Percentiles rank a stretch among this genome's conserved stretches.
These are phyloP conservation scores for Cordyceps tenuipes DNA, from an alignment of 2,329 filamentous ascomycete species.

Conservation along the genomic window DNA sequence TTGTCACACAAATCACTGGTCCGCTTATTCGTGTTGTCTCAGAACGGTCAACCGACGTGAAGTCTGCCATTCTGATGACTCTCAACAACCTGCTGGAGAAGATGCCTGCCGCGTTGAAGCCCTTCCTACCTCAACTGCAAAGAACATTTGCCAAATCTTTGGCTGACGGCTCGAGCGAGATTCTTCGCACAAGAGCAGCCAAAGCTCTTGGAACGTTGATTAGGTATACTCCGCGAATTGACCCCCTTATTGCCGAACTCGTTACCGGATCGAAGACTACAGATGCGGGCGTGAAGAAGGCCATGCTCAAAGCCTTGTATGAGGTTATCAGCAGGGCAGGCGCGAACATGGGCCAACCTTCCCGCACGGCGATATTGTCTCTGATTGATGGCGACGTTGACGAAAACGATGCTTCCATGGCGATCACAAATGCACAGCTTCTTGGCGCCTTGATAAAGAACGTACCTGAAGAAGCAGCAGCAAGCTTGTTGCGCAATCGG, in stretches of 20 bases:
- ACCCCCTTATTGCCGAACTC: conserved; percentile 85
- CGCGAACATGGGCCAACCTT: conserved; percentile 86
- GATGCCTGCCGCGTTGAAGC: conserved; percentile 90
- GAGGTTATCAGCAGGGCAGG: conserved; percentile 95
- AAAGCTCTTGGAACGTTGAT: conserved; percentile 93
- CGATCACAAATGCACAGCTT: conserved; percentile 82
- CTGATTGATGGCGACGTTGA: conserved; percentile 82
- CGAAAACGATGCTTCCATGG: conserved; percentile 67
- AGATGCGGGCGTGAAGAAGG: conserved; percentile 79
- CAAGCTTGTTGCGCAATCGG: conserved; percentile 54
- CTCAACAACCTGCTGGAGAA: conserved; percentile 94
- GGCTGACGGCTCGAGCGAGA: conserved; percentile 85
- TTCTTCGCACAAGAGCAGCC: conserved; percentile 78
- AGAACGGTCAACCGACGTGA: conserved; percentile 91
- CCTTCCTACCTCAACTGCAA: conserved; percentile 93
- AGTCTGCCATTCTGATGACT: conserved; percentile 86
- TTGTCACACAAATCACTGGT: conserved; percentile 95
- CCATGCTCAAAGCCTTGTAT: conserved; percentile 94
- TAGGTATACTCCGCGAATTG: conserved; percentile 88
- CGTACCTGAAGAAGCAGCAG: conserved; percentile 63
- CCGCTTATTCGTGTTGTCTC: conserved; percentile 96
- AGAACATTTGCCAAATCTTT: conserved; percentile 94
- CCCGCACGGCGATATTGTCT: conserved; percentile 73
- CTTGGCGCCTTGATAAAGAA: conserved; percentile 86
- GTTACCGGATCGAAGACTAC: conserved; percentile 88